These are phyloP conservation scores for Boletus rufocinnamomeus DNA, from an alignment of 768 basidiomycete genomes.

Conservation along the genomic window DNA sequence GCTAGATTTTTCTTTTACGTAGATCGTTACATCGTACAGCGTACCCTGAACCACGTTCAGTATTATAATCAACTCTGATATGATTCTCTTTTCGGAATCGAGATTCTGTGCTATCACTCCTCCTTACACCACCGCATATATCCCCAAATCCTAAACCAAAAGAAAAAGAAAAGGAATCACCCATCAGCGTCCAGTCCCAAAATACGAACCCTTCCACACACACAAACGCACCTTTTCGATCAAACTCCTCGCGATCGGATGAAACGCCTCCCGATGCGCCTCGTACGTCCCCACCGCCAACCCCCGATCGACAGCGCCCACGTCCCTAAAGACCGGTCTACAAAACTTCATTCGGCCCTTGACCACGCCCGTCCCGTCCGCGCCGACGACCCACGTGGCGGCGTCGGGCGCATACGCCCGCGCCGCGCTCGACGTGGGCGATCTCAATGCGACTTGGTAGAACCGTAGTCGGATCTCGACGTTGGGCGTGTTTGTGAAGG, in stretches of 20 bases:
- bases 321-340: constrained; percentile 61
- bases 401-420: constrained; percentile 53
- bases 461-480: constrained; percentile 79
- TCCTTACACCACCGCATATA: background rate
- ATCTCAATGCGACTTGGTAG: constrained; percentile 67
- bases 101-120: background rate
- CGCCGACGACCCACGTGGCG: constrained; percentile 66
- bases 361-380: constrained; percentile 55
- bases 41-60: background rate
- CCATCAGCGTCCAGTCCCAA: background rate
- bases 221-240: constrained; percentile 65
- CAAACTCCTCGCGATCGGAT: constrained; percentile 73
- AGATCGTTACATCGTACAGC: background rate
- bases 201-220: no score
- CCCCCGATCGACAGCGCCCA: constrained; percentile 50
- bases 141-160: background rate
- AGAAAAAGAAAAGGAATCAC: no score
- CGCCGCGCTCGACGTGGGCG: constrained; percentile 50
- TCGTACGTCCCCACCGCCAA: constrained; percentile 56
- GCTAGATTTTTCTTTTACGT: background rate
- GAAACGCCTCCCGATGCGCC: constrained; percentile 55
- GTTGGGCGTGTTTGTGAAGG: constrained; percentile 54
- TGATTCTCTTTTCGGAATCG: background rate
- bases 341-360: constrained; percentile 90
- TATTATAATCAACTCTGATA: background rate